Evolutionary conservation across 176 grass and related monocot genomes (phyloP), one percentile per base, ranked within the genome.

Genomic region (Hsuehochloa calcarea): DNA sequence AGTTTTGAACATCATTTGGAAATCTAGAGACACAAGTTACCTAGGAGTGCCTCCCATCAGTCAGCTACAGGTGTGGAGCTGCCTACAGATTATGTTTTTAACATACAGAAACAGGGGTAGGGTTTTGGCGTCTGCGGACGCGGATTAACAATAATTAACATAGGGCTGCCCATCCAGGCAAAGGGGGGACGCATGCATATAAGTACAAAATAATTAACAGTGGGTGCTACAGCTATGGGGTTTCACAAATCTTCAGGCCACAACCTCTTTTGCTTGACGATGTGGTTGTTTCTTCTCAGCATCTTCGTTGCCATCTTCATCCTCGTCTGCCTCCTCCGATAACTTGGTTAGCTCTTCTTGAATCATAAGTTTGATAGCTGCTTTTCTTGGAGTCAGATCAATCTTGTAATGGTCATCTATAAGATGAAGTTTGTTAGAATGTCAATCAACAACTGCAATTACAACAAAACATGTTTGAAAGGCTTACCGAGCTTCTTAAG

Each of bases 331-430:
- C 44, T 81, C 81, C 46, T 94, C 90, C 1, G 93, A 88, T 47
- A 92, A 65, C 67, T 85, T 92, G 45, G 90, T 95, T 38, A 95
- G 35, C 80, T 95, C 93, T 44, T 92, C 88, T 82, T 95, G 88
- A 81, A 95, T 92, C 86, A 95, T 81, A 16, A 90, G 40, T 76
- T 95, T 95, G 68, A 95, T 88, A 43, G 86, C 65, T 50, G 87
- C 83, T 74, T 95, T 95, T 78, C 87, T 90, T 34, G 93, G 71
- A 0, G 84, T 64, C 88, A 95, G 68, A 72, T 95, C 93, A 84
- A 90, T 86, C 39, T 92, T 92, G 66, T 95, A 92, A 80, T 90
- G 86, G 5, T 85, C 62, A 52, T 85, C 93, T 95, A 85, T 7
- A 64, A 63, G 6, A 87, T 6, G 20, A 60, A 20, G 46, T 22